Conservation (phyloP, 192 early-diverging fungal species). For the Linderina pennispora region DNA sequence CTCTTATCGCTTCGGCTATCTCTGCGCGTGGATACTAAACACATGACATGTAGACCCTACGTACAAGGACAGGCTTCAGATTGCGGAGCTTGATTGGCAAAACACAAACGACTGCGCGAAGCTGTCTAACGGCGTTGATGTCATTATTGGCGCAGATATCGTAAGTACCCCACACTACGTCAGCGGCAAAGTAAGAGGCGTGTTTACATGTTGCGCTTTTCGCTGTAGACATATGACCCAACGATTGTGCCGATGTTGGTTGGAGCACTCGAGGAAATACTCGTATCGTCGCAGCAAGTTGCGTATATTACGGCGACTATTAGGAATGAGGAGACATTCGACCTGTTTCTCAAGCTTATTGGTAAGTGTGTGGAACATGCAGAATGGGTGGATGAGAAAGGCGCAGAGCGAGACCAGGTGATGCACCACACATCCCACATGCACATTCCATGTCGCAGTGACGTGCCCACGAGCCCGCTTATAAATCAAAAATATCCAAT, state of each 20-base stretch:
- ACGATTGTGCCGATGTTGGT: slow-evolving; percentile 32
- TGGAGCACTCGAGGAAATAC: slow-evolving; percentile 23
- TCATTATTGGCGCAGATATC: slow-evolving; percentile 44
- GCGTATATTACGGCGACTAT: slow-evolving; percentile 34
- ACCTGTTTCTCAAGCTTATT: slow-evolving; percentile 24
- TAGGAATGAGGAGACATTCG: slow-evolving; percentile 38
- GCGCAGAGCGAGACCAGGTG: no score
- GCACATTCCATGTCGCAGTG: no score
- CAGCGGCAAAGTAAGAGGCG: neutral
- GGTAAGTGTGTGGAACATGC: slow-evolving; percentile 9
- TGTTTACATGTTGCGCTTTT: neutral
- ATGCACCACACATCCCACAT: no score
- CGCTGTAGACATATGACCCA: slow-evolving; percentile 39
- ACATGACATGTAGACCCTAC: slow-evolving; percentile 17
- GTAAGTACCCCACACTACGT: slow-evolving; percentile 14
- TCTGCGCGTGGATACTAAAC: no score
- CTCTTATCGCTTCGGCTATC: no score
- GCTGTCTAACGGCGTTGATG: slow-evolving; percentile 18
- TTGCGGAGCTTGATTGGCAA: slow-evolving; percentile 37
- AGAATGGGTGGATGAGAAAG: neutral
- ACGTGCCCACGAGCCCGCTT: no score
- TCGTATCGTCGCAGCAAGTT: slow-evolving; percentile 30
- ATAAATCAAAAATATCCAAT: no score
- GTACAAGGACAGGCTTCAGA: slow-evolving; percentile 17
- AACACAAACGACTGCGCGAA: slow-evolving; percentile 19